phyloP scores from a whole-genome alignment of 2,329 filamentous ascomycete species.

The Colletotrichum sp. region DNA sequence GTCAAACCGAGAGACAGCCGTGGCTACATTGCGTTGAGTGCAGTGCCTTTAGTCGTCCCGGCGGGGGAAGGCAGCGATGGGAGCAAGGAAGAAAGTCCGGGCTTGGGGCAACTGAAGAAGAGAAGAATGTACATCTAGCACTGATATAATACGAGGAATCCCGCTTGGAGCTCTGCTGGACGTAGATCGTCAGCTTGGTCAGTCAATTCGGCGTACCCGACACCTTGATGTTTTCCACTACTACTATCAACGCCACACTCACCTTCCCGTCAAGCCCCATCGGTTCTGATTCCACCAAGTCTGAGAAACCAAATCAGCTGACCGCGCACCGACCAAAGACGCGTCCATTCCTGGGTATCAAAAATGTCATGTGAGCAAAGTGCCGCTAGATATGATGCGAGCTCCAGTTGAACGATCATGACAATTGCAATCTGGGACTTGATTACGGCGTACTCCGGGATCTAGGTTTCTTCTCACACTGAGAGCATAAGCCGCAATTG shows the following conservation, averaged over 20 bases:
- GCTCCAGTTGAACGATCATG: background rate
- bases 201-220: background rate
- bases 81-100: accelerated
- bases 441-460: background rate
- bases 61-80: accelerated
- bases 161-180: too few species aligned
- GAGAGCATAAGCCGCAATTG: too few species aligned
- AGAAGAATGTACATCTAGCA: background rate
- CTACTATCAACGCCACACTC: background rate
- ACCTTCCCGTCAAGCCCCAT: background rate
- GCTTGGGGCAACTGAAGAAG: accelerated
- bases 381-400: accelerated
- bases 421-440: background rate
- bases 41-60: accelerated
- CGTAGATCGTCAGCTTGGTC: accelerated
- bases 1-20: accelerated
- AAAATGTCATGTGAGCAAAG: accelerated
- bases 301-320: background rate
- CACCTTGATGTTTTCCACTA: background rate
- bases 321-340: background rate
- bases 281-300: accelerated
- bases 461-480: too few species aligned
- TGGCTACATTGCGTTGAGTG: background rate
- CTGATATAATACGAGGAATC: too few species aligned
- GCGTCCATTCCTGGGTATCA: accelerated